These are phyloP conservation scores for Colletotrichum simmondsii DNA, from an alignment of 2,329 filamentous ascomycete genomes.

Conservation along the genomic window DNA sequence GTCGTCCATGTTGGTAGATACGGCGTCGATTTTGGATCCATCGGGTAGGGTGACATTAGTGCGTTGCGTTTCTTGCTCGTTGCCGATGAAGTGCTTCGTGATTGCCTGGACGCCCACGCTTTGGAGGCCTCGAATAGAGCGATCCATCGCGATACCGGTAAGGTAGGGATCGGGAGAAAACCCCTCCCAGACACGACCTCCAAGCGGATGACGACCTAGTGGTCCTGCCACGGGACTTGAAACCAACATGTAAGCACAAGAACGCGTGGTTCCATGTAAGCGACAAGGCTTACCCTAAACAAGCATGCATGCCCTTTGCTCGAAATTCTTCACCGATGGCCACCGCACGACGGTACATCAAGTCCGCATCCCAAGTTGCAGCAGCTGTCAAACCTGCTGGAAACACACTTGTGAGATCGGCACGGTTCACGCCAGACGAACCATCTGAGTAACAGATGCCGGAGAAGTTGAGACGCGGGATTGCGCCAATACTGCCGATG, in stretches of 20 bases:
- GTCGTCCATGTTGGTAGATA: conserved; percentile 70
- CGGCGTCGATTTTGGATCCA: conserved; percentile 58
- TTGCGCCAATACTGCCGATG: conserved; percentile 70
- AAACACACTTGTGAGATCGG: conserved; percentile 67
- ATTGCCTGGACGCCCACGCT: conserved; percentile 49
- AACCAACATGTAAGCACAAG: not conserved
- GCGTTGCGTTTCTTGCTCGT: conserved; percentile 74
- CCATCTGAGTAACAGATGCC: conserved; percentile 84
- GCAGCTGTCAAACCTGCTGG: conserved; percentile 83
- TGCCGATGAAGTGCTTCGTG: conserved; percentile 70
- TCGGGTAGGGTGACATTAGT: conserved; percentile 57
- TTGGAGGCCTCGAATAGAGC: conserved; percentile 71
- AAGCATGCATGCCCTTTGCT: conserved; percentile 76
- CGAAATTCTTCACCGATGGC: conserved; percentile 77
- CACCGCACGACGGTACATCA: conserved; percentile 77
- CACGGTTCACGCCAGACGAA: conserved; percentile 70
- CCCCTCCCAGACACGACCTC: conserved; percentile 86
- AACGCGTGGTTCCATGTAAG: rapidly evolving
- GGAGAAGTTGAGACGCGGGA: conserved; percentile 72
- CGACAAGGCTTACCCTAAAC: conserved; percentile 64
- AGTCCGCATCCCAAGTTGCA: conserved; percentile 80
- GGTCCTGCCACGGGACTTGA: conserved; percentile 75
- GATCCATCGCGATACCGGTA: conserved; percentile 69
- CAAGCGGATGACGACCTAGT: conserved; percentile 77
- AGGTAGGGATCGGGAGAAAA: conserved; percentile 85